Evolutionary conservation across 169 alveolate genomes (phyloP).

Genomic region (Plasmodium billcollinsi): DNA sequence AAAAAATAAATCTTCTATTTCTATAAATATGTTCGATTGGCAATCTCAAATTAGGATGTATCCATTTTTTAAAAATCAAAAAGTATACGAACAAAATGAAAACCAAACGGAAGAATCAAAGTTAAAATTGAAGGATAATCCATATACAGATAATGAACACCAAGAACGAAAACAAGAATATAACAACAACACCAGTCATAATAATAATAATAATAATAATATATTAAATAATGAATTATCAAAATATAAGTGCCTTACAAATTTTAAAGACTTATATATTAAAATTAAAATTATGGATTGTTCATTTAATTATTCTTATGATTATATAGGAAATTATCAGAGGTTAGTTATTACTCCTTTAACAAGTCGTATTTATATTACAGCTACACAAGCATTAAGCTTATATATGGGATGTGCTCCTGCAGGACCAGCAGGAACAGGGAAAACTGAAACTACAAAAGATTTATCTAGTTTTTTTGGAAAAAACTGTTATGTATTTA

Average conservation of each 20-base stretch:
- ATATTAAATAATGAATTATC: neutral
- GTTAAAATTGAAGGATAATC: neutral
- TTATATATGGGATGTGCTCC: conserved; percentile 98
- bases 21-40: conserved; percentile 96
- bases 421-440: conserved; percentile 99
- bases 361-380: conserved; percentile 97
- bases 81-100: neutral
- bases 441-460: conserved; percentile 97
- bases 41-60: conserved; percentile 96
- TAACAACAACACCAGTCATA: conserved; percentile 55
- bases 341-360: conserved; percentile 97
- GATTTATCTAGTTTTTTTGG: conserved; percentile 97
- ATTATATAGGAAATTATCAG: conserved; percentile 97
- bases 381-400: conserved; percentile 97
- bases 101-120: neutral
- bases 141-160: neutral
- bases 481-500: conserved; percentile 96
- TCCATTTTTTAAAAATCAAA: conserved; percentile 49
- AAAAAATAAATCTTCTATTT: conserved; percentile 87
- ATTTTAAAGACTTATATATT: conserved; percentile 86
- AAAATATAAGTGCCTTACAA: too few relatives aligned
- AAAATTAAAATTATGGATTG: conserved; percentile 94
- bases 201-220: conserved; percentile 2
- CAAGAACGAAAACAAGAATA: conserved; percentile 84
- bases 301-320: conserved; percentile 94